These are phyloP conservation scores for Pholiota conissans DNA, from an alignment of 768 basidiomycete species.

Conservation along the genomic window DNA sequence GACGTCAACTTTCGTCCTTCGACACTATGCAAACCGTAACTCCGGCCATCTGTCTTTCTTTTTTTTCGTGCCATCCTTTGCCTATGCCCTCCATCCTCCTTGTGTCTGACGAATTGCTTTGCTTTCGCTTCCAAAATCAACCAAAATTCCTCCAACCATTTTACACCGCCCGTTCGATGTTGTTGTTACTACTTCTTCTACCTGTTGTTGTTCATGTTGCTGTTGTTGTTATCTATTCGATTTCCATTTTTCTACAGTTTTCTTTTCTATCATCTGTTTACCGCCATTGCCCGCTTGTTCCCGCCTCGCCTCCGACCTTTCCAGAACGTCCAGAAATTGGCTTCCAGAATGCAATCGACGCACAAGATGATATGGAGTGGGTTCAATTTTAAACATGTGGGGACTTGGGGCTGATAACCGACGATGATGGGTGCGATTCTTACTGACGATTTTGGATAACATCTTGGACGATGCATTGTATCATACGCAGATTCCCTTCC, in stretches of 20 bases:
- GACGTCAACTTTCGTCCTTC: too few relatives aligned
- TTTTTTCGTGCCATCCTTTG: background rate
- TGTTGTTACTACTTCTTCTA: background rate
- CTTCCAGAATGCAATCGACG: too few relatives aligned
- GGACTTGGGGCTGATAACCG: background rate
- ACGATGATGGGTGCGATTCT: background rate
- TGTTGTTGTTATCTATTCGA: background rate
- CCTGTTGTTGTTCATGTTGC: too few relatives aligned
- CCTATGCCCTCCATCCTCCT: background rate
- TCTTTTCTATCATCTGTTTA: background rate
- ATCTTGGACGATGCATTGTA: conserved; percentile 1
- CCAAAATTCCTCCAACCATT: too few relatives aligned
- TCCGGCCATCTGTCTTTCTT: background rate
- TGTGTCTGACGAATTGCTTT: background rate
- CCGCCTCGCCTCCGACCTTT: background rate
- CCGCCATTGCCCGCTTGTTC: background rate
- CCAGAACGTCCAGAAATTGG: background rate
- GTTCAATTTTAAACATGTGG: too few relatives aligned
- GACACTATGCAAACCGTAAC: background rate
- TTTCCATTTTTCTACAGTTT: background rate
- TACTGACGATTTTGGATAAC: background rate
- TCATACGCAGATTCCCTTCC: background rate
- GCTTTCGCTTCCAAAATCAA: background rate
- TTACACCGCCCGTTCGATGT: background rate
- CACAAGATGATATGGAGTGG: too few relatives aligned